Percentiles rank a stretch among this genome's conserved stretches.
These are phyloP conservation scores for Orbilia quercus DNA, from an alignment of 2,329 filamentous ascomycete genomes.

Conservation along the genomic window DNA sequence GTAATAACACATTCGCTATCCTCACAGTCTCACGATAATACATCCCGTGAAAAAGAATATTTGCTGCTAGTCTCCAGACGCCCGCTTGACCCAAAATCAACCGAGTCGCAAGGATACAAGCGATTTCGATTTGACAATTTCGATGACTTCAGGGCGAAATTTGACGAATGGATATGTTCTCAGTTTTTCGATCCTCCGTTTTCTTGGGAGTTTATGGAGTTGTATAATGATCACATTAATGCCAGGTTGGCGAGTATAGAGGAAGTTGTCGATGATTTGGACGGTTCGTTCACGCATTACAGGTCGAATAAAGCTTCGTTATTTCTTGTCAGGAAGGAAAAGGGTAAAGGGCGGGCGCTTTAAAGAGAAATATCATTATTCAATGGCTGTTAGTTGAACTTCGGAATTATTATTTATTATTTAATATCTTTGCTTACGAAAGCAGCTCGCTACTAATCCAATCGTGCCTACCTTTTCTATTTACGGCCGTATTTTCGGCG, in stretches of 20 bases:
- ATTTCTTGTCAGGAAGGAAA: conserved; percentile 37
- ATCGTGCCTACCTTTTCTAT: too few species aligned
- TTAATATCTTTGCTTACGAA: too few species aligned
- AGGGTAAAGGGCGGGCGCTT: conserved; percentile 13
- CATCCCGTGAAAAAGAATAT: neutral
- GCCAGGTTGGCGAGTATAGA: conserved; percentile 10
- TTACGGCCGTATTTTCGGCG: too few species aligned
- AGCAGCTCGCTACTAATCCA: too few species aligned
- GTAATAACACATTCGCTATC: too few species aligned
- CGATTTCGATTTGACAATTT: conserved; percentile 28
- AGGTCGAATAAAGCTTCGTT: conserved; percentile 35
- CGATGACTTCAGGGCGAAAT: conserved; percentile 13
- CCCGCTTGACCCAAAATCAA: conserved; percentile 10
- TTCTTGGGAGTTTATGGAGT: conserved; percentile 33
- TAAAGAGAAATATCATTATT: neutral
- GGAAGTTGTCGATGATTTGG: conserved; percentile 33
- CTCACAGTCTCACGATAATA: neutral
- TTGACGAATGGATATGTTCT: conserved; percentile 20
- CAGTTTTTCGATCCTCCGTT: conserved; percentile 31
- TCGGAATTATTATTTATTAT: too few species aligned
- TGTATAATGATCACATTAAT: conserved; percentile 21
- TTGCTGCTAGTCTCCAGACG: conserved; percentile 19
- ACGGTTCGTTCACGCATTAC: conserved; percentile 37
- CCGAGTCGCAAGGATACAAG: conserved; percentile 24
- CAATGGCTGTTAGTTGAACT: too few species aligned